Base-by-base conservation (phyloP, 495 filamentous ascomycete genomes). In the Oleoguttula mirabilis region DNA sequence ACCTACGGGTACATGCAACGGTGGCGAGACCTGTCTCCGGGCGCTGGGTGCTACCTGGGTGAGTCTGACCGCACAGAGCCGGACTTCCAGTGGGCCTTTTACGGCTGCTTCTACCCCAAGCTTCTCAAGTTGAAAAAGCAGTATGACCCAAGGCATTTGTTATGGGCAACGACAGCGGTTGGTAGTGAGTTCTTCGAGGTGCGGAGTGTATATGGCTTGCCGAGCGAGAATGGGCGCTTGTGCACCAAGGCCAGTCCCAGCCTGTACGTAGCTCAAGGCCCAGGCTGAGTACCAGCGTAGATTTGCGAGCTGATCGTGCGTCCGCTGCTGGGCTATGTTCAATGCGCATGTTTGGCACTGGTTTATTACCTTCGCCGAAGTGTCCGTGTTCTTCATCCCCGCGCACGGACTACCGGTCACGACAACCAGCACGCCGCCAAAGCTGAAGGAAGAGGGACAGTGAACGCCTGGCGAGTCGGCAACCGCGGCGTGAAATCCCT, bases 81-180 rank as follows among this genome's bases (percentile, higher is more conserved):
- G 8, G 28, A 42, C 16, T 47, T 38, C 23, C 39, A 47, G 23
- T 3, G 36, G 3, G 39, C 20, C n/a, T 41, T 47, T 22, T 47
- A 42, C 16, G 44, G 44, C 20, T 5, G 20, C 16, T 35, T 35
- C 25, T 47, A 47, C 28, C 21, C 15, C 2, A 7, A 20, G 14
- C 38, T 47, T 21, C 27, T 47, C 3, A 19, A 17, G 11, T 32
- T 47, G 22, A 47, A 47, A 27, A 43, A 47, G 4, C 33, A 36
- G 21, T 43, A 47, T 25, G 44, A 47, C 34, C 44, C 44, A 10
- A 27, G 14, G 0, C 19, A 43, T 25, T 19, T 47, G 28, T 47
- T 47, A 14, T 47, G 36, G 12, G 44, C 44, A 0, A 6, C 17
- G 8, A 43, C 39, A 3, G 44, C 38, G 3, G 44, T 47, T 5